phyloP scores from a whole-genome alignment of 768 basidiomycete genomes.

The Tulasnella calospora region DNA sequence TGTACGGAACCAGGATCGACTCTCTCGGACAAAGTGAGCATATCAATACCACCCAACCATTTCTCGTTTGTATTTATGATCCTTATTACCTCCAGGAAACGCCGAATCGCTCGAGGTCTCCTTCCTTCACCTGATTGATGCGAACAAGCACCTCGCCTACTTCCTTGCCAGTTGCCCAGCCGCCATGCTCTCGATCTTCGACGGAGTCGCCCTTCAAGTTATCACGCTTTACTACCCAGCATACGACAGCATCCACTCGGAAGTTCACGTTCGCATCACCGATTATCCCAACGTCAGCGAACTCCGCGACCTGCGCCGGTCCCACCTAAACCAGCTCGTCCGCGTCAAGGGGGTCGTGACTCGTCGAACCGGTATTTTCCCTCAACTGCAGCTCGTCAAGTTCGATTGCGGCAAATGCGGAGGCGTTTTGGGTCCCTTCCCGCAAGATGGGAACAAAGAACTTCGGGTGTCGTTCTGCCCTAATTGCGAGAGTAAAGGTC shows the following conservation, averaged over 20 bases:
- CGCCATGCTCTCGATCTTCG: slow-evolving; percentile 90
- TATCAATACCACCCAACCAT: neutral
- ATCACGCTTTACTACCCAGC: slow-evolving; percentile 94
- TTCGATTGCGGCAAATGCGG: slow-evolving; percentile 96
- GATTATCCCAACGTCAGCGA: slow-evolving; percentile 87
- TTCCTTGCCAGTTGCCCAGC: slow-evolving; percentile 94
- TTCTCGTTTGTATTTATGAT: slow-evolving; percentile 25
- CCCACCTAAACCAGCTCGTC: slow-evolving; percentile 90
- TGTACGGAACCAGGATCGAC: slow-evolving; percentile 91
- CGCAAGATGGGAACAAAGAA: slow-evolving; percentile 93
- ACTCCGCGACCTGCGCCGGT: slow-evolving; percentile 86
- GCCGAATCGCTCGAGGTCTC: slow-evolving; percentile 97
- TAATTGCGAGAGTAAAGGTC: slow-evolving; percentile 90
- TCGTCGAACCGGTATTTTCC: slow-evolving; percentile 90
- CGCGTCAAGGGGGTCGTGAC: slow-evolving; percentile 96
- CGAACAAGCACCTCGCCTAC: slow-evolving; percentile 93
- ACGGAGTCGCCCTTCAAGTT: slow-evolving; percentile 88
- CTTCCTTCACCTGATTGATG: slow-evolving; percentile 86
- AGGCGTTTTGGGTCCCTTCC: slow-evolving; percentile 92
- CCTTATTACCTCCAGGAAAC: slow-evolving; percentile 57
- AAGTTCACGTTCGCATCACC: slow-evolving; percentile 94
- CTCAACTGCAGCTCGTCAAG: slow-evolving; percentile 99
- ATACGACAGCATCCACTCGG: slow-evolving; percentile 95
- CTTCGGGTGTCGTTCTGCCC: slow-evolving; percentile 91
- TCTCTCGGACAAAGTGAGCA: slow-evolving; percentile 86